Evolutionary conservation across 2,329 filamentous ascomycete species (phyloP).

Genomic region (Hymenoscyphus salicellus): DNA sequence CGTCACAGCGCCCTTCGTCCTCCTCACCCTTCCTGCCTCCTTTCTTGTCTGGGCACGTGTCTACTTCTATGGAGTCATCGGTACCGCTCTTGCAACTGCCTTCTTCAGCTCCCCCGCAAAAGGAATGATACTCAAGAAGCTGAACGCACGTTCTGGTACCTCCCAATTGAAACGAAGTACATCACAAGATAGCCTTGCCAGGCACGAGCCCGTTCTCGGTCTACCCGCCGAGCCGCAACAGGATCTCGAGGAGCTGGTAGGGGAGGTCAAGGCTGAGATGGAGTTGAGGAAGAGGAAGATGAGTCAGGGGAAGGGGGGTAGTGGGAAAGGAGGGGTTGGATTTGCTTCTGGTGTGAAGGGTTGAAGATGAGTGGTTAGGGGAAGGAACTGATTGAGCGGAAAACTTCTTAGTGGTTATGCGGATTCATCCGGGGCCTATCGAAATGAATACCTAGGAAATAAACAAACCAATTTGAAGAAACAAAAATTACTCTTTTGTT

Average conservation of each 20-base stretch:
- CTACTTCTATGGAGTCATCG: constrained; percentile 81
- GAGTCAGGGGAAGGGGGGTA: constrained; percentile 2
- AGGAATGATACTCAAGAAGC: constrained; percentile 49
- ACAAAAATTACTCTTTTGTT: background rate
- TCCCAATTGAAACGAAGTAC: constrained; percentile 44
- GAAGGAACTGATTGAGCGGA: background rate
- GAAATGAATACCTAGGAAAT: background rate
- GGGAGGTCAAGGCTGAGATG: constrained; percentile 51
- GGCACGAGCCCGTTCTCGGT: constrained; percentile 66
- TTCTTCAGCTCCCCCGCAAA: constrained; percentile 83
- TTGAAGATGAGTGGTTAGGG: background rate
- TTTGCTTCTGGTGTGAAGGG: background rate
- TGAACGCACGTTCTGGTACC: constrained; percentile 57
- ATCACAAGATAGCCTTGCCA: constrained; percentile 56
- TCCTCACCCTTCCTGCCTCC: constrained; percentile 70
- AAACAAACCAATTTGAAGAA: background rate
- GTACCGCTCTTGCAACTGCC: constrained; percentile 60
- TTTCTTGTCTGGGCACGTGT: constrained; percentile 77
- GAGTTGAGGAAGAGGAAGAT: constrained; percentile 33
- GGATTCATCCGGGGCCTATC: background rate
- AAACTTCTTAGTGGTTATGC: background rate
- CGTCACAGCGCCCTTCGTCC: constrained; percentile 76
- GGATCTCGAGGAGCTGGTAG: constrained; percentile 64
- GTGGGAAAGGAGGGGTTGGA: constrained; percentile 8
- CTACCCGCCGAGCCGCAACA: constrained; percentile 71